A percentile compares a stretch with the other conserved stretches of the same genome.
These are phyloP conservation scores for Tricholoma furcatifolium DNA, from an alignment of 768 basidiomycete species.

Conservation along the genomic window DNA sequence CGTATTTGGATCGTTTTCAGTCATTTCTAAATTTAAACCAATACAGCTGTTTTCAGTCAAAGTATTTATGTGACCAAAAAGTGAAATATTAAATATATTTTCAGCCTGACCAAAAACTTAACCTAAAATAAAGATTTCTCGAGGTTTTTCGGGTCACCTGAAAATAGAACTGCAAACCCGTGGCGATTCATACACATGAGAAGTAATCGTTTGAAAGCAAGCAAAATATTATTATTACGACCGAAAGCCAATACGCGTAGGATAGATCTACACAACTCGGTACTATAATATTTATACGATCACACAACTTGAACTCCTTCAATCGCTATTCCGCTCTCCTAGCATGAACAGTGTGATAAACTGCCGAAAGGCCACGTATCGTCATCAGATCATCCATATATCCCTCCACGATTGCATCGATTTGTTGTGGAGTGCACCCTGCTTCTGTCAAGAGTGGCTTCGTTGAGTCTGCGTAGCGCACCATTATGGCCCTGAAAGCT, in stretches of 20 bases:
- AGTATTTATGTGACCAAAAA: too few relatives aligned
- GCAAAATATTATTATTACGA: constrained; percentile 3
- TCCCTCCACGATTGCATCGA: constrained; percentile 37
- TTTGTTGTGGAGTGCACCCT: constrained; percentile 33
- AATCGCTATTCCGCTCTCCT: neutral
- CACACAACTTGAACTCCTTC: neutral
- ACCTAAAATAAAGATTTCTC: too few relatives aligned
- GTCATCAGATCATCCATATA: constrained; percentile 46
- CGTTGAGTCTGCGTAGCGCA: constrained; percentile 46
- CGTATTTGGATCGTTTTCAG: too few relatives aligned
- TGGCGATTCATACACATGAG: neutral
- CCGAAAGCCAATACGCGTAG: neutral
- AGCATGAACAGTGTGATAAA: constrained; percentile 52
- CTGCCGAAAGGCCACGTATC: constrained; percentile 45
- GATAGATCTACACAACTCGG: neutral
- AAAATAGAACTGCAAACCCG: too few relatives aligned
- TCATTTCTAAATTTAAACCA: too few relatives aligned
- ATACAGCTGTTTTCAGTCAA: too few relatives aligned
- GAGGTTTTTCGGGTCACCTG: too few relatives aligned
- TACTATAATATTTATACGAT: neutral
- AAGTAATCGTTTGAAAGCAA: too few relatives aligned
- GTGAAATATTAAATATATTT: too few relatives aligned
- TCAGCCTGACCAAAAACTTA: too few relatives aligned
- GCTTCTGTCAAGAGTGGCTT: constrained; percentile 44
- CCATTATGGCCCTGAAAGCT: constrained; percentile 36